These are phyloP conservation scores for Bretschneidera sinensis DNA, from an alignment of 345 rosid species.

Conservation along the genomic window DNA sequence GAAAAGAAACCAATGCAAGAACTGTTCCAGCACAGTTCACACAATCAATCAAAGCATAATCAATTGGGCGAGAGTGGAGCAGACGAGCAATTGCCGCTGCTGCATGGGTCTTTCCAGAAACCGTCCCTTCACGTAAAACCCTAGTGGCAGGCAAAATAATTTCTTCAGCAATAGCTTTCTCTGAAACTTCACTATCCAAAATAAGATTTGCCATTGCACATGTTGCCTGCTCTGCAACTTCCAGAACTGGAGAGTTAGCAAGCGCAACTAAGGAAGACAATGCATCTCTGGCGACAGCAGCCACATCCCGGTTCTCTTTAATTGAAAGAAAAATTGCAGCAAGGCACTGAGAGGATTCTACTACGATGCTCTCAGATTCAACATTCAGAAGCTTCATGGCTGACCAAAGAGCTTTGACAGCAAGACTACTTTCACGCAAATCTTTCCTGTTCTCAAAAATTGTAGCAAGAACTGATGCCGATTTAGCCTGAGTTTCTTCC, in stretches of 20 bases:
- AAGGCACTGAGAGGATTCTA: constrained; percentile 71
- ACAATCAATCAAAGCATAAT: constrained; percentile 69
- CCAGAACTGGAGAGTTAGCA: constrained; percentile 73
- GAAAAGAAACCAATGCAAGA: constrained; percentile 87
- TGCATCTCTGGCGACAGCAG: constrained; percentile 77
- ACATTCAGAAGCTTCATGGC: constrained; percentile 69
- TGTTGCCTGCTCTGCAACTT: constrained; percentile 90
- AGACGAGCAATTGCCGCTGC: constrained; percentile 96
- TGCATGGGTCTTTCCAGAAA: constrained; percentile 88
- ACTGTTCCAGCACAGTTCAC: constrained; percentile 91
- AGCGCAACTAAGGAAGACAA: constrained; percentile 60
- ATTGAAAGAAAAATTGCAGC: constrained; percentile 88
- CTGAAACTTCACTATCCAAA: constrained; percentile 77
- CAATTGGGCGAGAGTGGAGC: constrained; percentile 63
- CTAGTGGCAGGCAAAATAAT: constrained; percentile 89
- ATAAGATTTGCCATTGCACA: constrained; percentile 96
- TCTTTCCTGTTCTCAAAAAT: constrained; percentile 79
- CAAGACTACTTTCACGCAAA: constrained; percentile 85
- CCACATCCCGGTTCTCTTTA: constrained; percentile 89
- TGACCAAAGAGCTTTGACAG: constrained; percentile 69
- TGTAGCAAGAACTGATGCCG: constrained; percentile 92
- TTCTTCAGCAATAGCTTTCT: constrained; percentile 68
- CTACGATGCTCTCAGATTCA: constrained; percentile 76
- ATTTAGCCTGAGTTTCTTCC: constrained; percentile 95
- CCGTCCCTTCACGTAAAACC: constrained; percentile 85